Evolutionary conservation across 495 filamentous ascomycete genomes (phyloP).

Genomic region (Clavariopsis aquatica): DNA sequence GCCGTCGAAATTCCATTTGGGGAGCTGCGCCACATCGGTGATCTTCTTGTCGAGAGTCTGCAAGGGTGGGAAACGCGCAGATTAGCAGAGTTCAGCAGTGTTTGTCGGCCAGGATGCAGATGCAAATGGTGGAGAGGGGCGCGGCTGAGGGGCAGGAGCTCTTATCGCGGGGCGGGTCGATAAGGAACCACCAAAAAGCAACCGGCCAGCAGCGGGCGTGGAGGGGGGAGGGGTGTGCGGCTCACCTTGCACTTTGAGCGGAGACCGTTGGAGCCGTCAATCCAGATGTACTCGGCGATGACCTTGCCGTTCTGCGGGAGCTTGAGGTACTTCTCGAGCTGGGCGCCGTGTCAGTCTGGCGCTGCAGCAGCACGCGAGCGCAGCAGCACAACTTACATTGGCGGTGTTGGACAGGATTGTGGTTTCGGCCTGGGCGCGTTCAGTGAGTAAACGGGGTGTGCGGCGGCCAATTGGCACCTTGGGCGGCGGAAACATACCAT

Average conservation of each 20-base stretch:
- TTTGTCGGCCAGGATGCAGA: neutral
- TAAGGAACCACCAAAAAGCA: constrained; percentile 32
- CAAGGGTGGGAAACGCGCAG: constrained; percentile 37
- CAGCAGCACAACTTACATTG: constrained; percentile 42
- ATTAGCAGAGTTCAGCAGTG: constrained; percentile 21
- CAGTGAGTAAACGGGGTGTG: constrained; percentile 16
- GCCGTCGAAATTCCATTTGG: constrained; percentile 99
- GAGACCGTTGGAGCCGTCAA: constrained; percentile 74
- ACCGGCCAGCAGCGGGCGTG: constrained; percentile 14
- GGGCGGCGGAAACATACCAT: constrained; percentile 30
- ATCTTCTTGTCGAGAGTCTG: constrained; percentile 75
- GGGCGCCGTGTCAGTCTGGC: constrained; percentile 29
- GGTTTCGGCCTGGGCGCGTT: constrained; percentile 37
- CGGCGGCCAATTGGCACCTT: neutral
- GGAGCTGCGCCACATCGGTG: constrained; percentile 73
- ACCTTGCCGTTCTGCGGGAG: constrained; percentile 84
- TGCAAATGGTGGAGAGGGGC: neutral
- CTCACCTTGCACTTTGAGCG: constrained; percentile 93
- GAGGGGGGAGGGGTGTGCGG: constrained; percentile 18
- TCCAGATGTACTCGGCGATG: constrained; percentile 98
- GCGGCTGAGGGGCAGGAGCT: constrained; percentile 5
- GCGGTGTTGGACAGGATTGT: constrained; percentile 46
- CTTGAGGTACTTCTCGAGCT: constrained; percentile 90
- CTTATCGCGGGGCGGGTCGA: constrained; percentile 35
- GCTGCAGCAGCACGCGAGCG: neutral